Percentiles rank a stretch among this genome's conserved stretches.
Evolutionary conservation across 1,284 basidiomycete species (phyloP).

Genomic region (Trametes polyzona): DNA sequence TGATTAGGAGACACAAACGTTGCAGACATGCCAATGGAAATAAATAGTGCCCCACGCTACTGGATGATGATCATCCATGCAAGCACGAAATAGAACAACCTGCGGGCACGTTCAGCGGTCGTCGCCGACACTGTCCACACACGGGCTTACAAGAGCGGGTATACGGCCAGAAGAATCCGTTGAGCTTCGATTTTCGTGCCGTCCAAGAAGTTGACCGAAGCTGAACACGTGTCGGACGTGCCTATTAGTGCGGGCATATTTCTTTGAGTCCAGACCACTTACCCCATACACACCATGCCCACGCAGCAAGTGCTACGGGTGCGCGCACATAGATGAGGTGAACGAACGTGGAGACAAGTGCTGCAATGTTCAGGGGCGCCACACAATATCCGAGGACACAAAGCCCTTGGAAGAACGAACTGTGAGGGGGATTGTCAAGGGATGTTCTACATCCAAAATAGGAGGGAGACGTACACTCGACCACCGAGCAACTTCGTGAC

Average conservation of each 20-base stretch:
- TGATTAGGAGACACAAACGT: neutral
- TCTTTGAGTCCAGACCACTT: conserved; percentile 30
- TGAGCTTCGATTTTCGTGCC: conserved; percentile 91
- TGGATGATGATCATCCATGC: conserved; percentile 97
- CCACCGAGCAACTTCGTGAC: conserved; percentile 80
- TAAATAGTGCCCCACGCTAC: conserved; percentile 27
- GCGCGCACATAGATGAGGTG: conserved; percentile 84
- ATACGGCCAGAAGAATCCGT: conserved; percentile 88
- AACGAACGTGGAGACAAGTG: conserved; percentile 85
- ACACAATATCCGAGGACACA: conserved; percentile 93
- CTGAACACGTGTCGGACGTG: conserved; percentile 45
- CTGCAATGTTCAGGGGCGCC: conserved; percentile 88
- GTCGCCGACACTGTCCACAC: neutral
- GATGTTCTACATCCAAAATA: neutral
- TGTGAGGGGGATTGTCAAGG: conserved; percentile 47
- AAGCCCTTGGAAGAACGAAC: conserved; percentile 95
- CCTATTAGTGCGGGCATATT: neutral
- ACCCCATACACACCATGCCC: conserved; percentile 98
- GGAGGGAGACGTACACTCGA: conserved; percentile 69
- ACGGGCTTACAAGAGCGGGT: conserved; percentile 78
- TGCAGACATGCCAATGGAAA: neutral
- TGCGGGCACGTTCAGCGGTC: conserved; percentile 33
- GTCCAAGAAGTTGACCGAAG: conserved; percentile 92
- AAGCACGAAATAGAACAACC: conserved; percentile 83
- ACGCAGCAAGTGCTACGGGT: conserved; percentile 82